phyloP scores from a whole-genome alignment of 345 rosid species.

The Citrus sp. region DNA sequence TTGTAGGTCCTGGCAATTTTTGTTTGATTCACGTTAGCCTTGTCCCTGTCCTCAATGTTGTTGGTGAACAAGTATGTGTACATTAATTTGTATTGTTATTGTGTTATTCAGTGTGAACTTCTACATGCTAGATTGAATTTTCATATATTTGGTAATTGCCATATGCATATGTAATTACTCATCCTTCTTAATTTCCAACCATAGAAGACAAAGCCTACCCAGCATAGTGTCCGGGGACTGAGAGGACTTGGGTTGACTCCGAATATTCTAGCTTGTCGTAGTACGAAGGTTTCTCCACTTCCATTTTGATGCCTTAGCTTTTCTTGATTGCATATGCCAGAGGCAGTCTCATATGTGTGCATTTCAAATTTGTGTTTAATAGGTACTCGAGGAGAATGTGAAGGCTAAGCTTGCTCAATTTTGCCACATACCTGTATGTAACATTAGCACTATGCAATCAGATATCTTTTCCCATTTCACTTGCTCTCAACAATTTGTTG shows the following conservation, averaged over 20 bases:
- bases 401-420: slow-evolving; percentile 79
- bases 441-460: slow-evolving; percentile 7
- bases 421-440: slow-evolving; percentile 88
- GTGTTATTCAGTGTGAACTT: not conserved
- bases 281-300: slow-evolving; percentile 58
- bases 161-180: not conserved
- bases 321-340: not conserved
- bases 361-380: slow-evolving; percentile 22
- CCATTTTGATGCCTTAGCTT: not conserved
- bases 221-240: slow-evolving; percentile 89
- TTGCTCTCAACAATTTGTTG: not conserved
- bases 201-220: slow-evolving; percentile 99
- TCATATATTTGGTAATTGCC: not conserved
- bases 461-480: not conserved
- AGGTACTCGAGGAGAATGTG: slow-evolving; percentile 86
- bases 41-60: slow-evolving; percentile 94
- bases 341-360: slow-evolving; percentile 9
- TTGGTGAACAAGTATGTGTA: slow-evolving; percentile 83
- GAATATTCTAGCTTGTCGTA: slow-evolving; percentile 92
- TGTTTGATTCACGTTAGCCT: slow-evolving; percentile 98
- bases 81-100: not conserved
- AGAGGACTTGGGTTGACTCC: slow-evolving; percentile 93
- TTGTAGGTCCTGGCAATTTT: slow-evolving; percentile 85
- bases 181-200: not conserved
- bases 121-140: not conserved